phyloP scores from a whole-genome alignment of 257 asterid genomes.

The Solanum phureja region DNA sequence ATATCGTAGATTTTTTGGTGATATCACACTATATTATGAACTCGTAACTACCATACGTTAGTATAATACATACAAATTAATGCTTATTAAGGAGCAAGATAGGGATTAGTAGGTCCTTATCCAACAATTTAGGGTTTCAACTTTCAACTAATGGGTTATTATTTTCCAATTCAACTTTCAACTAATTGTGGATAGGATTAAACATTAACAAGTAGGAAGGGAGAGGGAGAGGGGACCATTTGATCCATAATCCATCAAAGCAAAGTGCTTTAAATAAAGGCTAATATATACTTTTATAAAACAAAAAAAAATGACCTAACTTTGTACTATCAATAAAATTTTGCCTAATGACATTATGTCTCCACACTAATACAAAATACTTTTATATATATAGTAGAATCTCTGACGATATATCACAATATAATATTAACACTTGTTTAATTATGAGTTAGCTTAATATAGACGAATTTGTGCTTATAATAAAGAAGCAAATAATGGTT shows the following conservation, averaged over 20 bases:
- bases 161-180: background rate
- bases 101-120: background rate
- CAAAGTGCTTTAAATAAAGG: background rate
- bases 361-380: background rate
- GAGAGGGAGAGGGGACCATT: slow-evolving; percentile 21
- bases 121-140: background rate
- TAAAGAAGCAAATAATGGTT: background rate
- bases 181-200: slow-evolving; percentile 4
- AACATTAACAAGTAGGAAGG: background rate
- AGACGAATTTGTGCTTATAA: background rate
- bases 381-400: background rate
- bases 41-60: background rate
- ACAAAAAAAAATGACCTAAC: background rate
- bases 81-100: background rate
- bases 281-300: background rate
- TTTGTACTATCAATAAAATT: background rate
- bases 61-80: background rate
- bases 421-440: background rate
- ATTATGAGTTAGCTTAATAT: background rate
- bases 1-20: no score
- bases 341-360: background rate
- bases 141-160: background rate
- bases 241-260: slow-evolving; percentile 4
- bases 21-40: no score
- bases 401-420: background rate